phyloP scores from a whole-genome alignment of 129 eudicot species.

The Chrysanthemum lavandulifolium region DNA sequence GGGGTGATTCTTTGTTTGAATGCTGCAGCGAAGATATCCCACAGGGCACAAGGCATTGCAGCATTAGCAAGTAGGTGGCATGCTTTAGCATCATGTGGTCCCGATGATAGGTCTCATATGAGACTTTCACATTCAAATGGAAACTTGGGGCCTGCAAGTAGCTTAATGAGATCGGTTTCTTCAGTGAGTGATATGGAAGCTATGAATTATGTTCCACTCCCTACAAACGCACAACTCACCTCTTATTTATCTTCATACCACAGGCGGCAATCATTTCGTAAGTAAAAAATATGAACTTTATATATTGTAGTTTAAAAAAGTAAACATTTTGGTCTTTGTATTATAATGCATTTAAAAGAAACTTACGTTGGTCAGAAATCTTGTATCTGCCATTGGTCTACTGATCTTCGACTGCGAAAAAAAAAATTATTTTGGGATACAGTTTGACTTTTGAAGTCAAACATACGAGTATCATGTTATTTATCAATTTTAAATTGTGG shows the following conservation, averaged over 20 bases:
- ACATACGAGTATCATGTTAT: not conserved
- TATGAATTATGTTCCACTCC: slow-evolving; percentile 49
- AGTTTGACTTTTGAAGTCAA: too few species aligned
- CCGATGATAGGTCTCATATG: slow-evolving; percentile 48
- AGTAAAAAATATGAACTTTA: slow-evolving; percentile 9
- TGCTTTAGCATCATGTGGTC: slow-evolving; percentile 61
- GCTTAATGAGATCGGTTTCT: slow-evolving; percentile 26
- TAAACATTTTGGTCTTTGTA: not conserved
- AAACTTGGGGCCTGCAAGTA: slow-evolving; percentile 32
- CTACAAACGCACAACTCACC: slow-evolving; percentile 51
- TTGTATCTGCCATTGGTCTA: too few species aligned
- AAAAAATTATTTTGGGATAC: too few species aligned
- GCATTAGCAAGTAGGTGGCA: slow-evolving; percentile 84
- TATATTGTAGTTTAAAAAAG: too few species aligned
- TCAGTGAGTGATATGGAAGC: slow-evolving; percentile 75
- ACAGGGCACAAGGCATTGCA: slow-evolving; percentile 77
- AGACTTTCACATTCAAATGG: slow-evolving; percentile 37
- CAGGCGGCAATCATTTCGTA: slow-evolving; percentile 79
- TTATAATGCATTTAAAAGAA: too few species aligned
- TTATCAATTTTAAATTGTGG: not conserved
- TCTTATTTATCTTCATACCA: slow-evolving; percentile 69
- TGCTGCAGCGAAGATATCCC: slow-evolving; percentile 87
- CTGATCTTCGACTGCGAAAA: too few species aligned
- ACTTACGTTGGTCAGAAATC: too few species aligned
- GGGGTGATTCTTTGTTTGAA: slow-evolving; percentile 73